phyloP scores from a whole-genome alignment of 768 basidiomycete genomes.

The Leccinum truebloodii region DNA sequence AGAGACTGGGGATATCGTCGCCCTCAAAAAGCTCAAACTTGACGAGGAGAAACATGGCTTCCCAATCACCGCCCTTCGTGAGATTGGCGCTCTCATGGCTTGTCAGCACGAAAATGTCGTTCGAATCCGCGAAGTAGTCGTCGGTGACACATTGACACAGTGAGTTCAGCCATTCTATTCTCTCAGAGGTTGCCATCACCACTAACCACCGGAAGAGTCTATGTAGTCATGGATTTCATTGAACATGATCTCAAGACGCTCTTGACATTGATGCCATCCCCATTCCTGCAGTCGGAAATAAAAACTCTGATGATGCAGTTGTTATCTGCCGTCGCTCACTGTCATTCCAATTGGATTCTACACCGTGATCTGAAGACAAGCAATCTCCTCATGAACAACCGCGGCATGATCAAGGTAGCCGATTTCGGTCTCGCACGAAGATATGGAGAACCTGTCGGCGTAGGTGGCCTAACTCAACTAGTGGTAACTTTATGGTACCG shows the following conservation, averaged over 20 bases:
- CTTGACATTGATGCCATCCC: constrained; percentile 90
- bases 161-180: constrained; percentile 50
- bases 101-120: constrained; percentile 97
- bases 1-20: constrained; percentile 93
- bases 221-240: constrained; percentile 99
- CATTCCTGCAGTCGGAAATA: constrained; percentile 97
- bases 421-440: constrained; percentile 96
- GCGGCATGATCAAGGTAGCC: constrained; percentile 97
- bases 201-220: constrained; percentile 62
- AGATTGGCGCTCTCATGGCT: constrained; percentile 94
- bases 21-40: constrained; percentile 95
- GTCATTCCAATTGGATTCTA: constrained; percentile 96
- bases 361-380: constrained; percentile 98
- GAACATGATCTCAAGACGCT: constrained; percentile 99
- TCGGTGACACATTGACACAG: constrained; percentile 98
- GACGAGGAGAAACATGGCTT: constrained; percentile 99
- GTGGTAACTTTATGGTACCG: constrained; percentile 99
- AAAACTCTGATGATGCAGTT: constrained; percentile 96
- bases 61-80: constrained; percentile 93
- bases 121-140: constrained; percentile 94
- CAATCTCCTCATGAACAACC: constrained; percentile 98
- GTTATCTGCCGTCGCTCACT: constrained; percentile 89
- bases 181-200: constrained; percentile 10
- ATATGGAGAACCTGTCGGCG: constrained; percentile 94
- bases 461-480: constrained; percentile 96